These are phyloP conservation scores for Globisporangium takayamanum DNA, from an alignment of 352 stramenopile species.

Conservation along the genomic window DNA sequence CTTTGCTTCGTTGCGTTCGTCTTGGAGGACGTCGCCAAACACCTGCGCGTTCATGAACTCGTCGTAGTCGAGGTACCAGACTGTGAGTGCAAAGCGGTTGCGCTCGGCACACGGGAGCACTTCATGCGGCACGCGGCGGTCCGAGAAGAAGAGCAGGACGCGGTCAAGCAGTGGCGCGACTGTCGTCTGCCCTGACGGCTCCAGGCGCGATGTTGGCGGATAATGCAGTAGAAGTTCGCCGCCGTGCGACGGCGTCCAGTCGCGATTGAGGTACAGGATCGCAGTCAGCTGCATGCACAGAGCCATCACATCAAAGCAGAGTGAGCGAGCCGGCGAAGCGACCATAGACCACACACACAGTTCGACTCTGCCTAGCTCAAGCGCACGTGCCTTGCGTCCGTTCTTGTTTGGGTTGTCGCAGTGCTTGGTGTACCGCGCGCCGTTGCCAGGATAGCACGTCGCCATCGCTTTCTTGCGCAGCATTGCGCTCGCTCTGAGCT, in stretches of 20 bases:
- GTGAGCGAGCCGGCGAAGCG: no score
- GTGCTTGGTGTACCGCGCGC: constrained; percentile 36
- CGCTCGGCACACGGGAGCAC: constrained; percentile 15
- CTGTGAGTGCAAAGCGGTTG: constrained; percentile 41
- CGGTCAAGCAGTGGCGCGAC: neutral
- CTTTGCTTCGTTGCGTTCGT: constrained; percentile 8
- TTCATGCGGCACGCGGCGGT: constrained; percentile 39
- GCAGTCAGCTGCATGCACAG: constrained; percentile 27
- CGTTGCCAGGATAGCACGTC: constrained; percentile 39
- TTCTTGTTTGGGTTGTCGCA: constrained; percentile 49
- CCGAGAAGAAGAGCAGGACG: constrained; percentile 43
- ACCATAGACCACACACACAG: neutral
- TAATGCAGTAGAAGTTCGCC: constrained; percentile 28
- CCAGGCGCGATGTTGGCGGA: no score
- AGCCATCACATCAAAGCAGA: neutral
- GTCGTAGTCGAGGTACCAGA: constrained; percentile 60
- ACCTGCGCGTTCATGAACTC: constrained; percentile 42
- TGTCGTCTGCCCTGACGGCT: no score
- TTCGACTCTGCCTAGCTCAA: neutral
- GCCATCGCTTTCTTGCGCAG: constrained; percentile 44
- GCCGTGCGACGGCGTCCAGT: constrained; percentile 24
- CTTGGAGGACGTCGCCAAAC: constrained; percentile 14
- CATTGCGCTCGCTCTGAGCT: constrained; percentile 20
- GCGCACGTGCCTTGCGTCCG: constrained; percentile 23
- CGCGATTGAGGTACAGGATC: constrained; percentile 44